These are phyloP conservation scores for Cantharellus cinnabarinus DNA, from an alignment of 768 basidiomycete genomes.

Conservation along the genomic window DNA sequence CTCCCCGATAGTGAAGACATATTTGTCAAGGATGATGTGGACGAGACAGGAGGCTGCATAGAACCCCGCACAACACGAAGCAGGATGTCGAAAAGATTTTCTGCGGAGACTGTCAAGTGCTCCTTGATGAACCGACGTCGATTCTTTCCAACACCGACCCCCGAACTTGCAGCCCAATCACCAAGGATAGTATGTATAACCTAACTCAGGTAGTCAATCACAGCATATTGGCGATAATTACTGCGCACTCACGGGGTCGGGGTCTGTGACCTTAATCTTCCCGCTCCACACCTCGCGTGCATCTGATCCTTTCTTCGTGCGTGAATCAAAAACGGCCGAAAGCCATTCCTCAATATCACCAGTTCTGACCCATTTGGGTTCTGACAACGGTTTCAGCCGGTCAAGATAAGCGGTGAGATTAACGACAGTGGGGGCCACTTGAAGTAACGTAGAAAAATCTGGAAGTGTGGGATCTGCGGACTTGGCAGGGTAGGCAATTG, in stretches of 20 bases:
- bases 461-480: conserved; percentile 45
- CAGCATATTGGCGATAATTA: neutral
- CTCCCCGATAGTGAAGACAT: neutral
- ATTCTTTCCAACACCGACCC: conserved; percentile 49
- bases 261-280: conserved; percentile 80
- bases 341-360: conserved; percentile 92
- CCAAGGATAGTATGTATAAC: conserved; percentile 84
- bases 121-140: conserved; percentile 78
- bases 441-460: conserved; percentile 27
- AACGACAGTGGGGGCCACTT: conserved; percentile 18
- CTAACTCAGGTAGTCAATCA: neutral
- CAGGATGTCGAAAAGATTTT: conserved; percentile 84
- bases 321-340: conserved; percentile 56
- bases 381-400: conserved; percentile 69
- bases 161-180: conserved; percentile 72
- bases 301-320: conserved; percentile 3
- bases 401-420: conserved; percentile 68
- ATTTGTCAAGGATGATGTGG: conserved; percentile 26
- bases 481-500: conserved; percentile 22
- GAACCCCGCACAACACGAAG: conserved; percentile 51
- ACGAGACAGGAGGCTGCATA: conserved; percentile 36
- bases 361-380: conserved; percentile 92
- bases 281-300: conserved; percentile 46
- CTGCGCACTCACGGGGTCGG: conserved; percentile 60
- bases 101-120: conserved; percentile 54